Evolutionary conservation across 495 filamentous ascomycete species (phyloP), one percentile per base, ranked within the genome.

Genomic region (Umbilicaria muhlenbergii): DNA sequence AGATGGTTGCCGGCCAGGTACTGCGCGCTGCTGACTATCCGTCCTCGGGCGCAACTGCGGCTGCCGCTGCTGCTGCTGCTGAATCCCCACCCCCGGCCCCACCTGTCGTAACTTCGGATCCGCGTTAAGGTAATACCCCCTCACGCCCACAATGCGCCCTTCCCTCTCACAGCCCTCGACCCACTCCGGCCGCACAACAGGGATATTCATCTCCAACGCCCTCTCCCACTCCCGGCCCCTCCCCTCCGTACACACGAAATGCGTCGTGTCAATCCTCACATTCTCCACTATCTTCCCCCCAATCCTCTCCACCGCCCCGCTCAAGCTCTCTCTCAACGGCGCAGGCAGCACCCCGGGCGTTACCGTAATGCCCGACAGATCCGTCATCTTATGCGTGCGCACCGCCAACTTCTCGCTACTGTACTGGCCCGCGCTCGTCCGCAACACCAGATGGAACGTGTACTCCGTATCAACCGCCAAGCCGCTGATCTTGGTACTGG

Each of bases 221-320:
- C 85, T 87, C 63, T 96, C 92, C 92, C 92, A 99, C 17, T 75
- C 68, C 37, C 80, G 70, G 8, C 91, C 91, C 14, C 87, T 67
- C 2, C 89, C 89, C 57, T 99, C 92, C n/a, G 83, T 89, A 50
- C 89, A 95, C 39, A 99, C 88, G 58, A 96, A 99, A 61, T 99
- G 91, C 13, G 91, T 99, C 3, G 91, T 99, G 54, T 99, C 91
- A 47, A 99, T 96, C 42, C 89, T 71, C 24, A 99, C 92, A 2
- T 75, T 70, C 49, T 96, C 92, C 39, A 86, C 81, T 43, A 95
- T 64, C 65, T 91, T 93, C 35, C 84, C 92, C 32, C 92, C 91
- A 46, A 99, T 93, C 43, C 86, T 71, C 50, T 93, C 80, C 16
- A 94, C 69, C 3, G 87, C 81, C 15, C 68, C 70, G 16, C 72